Evolutionary conservation across 805 yeast genomes (phyloP).

Genomic region (Zygoascus tannicola): DNA sequence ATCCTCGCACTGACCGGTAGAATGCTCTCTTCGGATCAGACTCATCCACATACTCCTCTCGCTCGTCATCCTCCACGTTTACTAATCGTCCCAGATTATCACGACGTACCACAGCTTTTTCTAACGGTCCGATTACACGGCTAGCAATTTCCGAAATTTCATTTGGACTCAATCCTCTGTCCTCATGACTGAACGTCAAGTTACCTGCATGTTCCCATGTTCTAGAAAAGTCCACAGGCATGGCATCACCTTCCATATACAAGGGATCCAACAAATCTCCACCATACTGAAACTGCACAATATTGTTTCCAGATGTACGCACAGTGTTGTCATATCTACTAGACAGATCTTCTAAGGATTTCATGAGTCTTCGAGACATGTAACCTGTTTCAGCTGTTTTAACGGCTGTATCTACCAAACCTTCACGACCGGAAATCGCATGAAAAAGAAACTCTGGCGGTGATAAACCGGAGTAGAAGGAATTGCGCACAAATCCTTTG

Average conservation of each 20-base stretch:
- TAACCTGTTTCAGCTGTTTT: conserved; percentile 99
- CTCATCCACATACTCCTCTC: conserved; percentile 65
- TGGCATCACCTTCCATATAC: conserved; percentile 99
- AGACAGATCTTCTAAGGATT: conserved; percentile 91
- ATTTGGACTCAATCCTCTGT: conserved; percentile 56
- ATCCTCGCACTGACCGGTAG: conserved; percentile 65
- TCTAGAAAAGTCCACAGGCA: conserved; percentile 85
- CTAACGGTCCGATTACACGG: conserved; percentile 50
- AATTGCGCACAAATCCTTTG: conserved; percentile 94
- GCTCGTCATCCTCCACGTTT: conserved; percentile 31
- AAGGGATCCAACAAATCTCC: conserved; percentile 98
- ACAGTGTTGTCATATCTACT: conserved; percentile 90
- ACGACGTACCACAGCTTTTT: conserved; percentile 47
- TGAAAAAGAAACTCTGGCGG: conserved; percentile 98
- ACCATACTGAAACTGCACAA: conserved; percentile 96
- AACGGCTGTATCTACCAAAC: conserved; percentile 98
- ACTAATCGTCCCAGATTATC: conserved; percentile 63
- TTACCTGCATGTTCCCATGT: conserved; percentile 91
- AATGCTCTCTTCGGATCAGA: conserved; percentile 81
- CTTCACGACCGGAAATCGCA: conserved; percentile 99
- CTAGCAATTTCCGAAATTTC: conserved; percentile 52
- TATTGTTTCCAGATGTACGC: conserved; percentile 89
- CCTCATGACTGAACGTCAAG: conserved; percentile 48
- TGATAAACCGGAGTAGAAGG: conserved; percentile 84
- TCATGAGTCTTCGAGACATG: conserved; percentile 97